A percentile compares a stretch with the other conserved stretches of the same genome.
These are phyloP conservation scores for Paulownia fortunei DNA, from an alignment of 257 asterid genomes.

Conservation along the genomic window DNA sequence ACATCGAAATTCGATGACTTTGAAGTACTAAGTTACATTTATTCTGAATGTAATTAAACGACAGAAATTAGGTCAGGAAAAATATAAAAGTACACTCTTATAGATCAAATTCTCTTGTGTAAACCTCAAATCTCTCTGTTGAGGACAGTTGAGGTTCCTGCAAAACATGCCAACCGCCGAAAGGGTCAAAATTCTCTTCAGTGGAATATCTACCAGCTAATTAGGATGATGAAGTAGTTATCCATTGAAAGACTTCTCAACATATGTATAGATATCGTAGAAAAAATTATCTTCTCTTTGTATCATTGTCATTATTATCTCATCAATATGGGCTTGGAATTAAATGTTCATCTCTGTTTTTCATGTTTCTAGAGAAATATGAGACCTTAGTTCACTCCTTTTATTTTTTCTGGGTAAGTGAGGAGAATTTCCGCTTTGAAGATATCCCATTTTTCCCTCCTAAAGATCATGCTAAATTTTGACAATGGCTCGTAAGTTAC, in stretches of 20 bases:
- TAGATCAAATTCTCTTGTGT: conserved; percentile 39
- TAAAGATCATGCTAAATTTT: not conserved
- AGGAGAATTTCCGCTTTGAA: not conserved
- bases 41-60: not conserved
- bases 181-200: conserved; percentile 21
- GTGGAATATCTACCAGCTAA: not conserved
- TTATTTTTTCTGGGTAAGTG: not conserved
- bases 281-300: not conserved
- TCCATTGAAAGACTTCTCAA: not conserved
- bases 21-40: conserved; percentile 11
- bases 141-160: conserved; percentile 66
- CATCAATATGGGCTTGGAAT: not conserved
- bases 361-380: not conserved
- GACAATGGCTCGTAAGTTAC: not conserved
- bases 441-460: not conserved
- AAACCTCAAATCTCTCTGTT: conserved; percentile 50
- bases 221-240: not conserved
- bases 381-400: not conserved
- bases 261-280: not conserved
- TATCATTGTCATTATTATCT: not conserved
- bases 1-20: conserved; percentile 1
- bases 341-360: not conserved
- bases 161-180: conserved; percentile 17
- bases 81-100: conserved; percentile 24
- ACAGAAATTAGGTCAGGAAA: not conserved